A percentile compares a stretch with the other conserved stretches of the same genome.
These are phyloP conservation scores for Fusarium falciforme DNA, from an alignment of 2,329 filamentous ascomycete species.

Conservation along the genomic window DNA sequence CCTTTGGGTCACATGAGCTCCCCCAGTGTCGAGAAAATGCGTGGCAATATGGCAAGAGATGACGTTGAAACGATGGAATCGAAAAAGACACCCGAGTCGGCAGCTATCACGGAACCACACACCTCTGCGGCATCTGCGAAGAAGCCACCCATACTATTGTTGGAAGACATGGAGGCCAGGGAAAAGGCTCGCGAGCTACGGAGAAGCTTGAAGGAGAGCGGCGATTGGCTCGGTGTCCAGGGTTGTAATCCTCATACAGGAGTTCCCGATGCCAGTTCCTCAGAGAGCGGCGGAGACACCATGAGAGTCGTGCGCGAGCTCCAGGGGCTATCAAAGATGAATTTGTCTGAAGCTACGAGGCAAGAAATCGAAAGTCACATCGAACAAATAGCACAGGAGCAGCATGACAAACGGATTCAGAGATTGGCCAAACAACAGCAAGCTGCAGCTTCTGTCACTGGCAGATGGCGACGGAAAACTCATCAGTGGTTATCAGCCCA, in stretches of 20 bases:
- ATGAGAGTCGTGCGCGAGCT: constrained; percentile 48
- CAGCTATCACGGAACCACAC: background rate
- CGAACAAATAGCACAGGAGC: constrained; percentile 42
- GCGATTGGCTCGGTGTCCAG: constrained; percentile 69
- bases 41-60: background rate
- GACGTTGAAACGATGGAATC: background rate
- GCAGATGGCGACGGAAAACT: constrained; percentile 58
- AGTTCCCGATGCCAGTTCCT: constrained; percentile 62
- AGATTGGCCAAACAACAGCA: constrained; percentile 53
- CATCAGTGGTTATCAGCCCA: constrained; percentile 64
- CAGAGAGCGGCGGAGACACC: constrained; percentile 57
- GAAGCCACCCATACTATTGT: background rate
- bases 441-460: constrained; percentile 42
- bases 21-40: constrained; percentile 8
- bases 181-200: constrained; percentile 51
- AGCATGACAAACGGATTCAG: constrained; percentile 56
- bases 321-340: constrained; percentile 48
- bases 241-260: constrained; percentile 69
- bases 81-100: background rate
- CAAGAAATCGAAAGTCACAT: constrained; percentile 60
- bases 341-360: constrained; percentile 54
- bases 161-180: constrained; percentile 46
- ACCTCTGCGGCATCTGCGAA: background rate
- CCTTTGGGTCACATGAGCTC: constrained; percentile 16
- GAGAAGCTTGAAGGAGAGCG: constrained; percentile 62